Evolutionary conservation across 1,284 basidiomycete species (phyloP), one percentile per base, ranked within the genome.

Genomic region (Inonotus obliquus): DNA sequence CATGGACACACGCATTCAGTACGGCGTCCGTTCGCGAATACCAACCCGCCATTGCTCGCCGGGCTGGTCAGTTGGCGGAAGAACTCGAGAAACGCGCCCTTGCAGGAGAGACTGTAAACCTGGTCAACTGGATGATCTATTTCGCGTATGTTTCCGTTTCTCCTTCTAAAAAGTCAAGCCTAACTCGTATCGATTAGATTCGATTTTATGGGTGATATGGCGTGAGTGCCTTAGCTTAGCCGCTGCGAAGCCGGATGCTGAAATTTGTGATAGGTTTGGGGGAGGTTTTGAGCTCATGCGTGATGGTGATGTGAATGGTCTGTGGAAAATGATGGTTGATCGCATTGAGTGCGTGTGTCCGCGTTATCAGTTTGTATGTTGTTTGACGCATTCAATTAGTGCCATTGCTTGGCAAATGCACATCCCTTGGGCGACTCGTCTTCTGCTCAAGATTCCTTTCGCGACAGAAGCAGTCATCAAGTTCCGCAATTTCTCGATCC

Each of bases 1-100:
- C 73, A 7, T 81, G 79, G 79, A 76, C 72, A 60, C 71, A 73
- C 47, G 79, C 74, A 7, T 78, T 80, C 65, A 74, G 69, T 55
- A 69, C 71, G 4, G 67, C 70, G n/a, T 69, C 76, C 5, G 64
- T 81, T n/a, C 75, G 69, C 63, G 75, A 73, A 35, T 80, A 79
- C 58, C 69, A 76, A 52, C 72, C 72, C 0, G 61, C 76, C 23
- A 66, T 79, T 57, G 61, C 67, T 27, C 61, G 63, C 21, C 70
- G 76, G 14, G 71, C 71, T 10, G 63, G 39, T 10, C 74, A 79
- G 61, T 67, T 81, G 9, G 67, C 73, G 1, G 68, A 72, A 32
- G 60, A 64, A 19, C 65, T 80, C 14, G 66, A 65, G 11, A 59
- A 57, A 49, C 60, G 53, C 32, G 52, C 55, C 11, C 45, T 54